Evolutionary conservation across 495 filamentous ascomycete genomes (phyloP), one percentile per base, ranked within the genome.

Genomic region (Endocarpon pusillum): DNA sequence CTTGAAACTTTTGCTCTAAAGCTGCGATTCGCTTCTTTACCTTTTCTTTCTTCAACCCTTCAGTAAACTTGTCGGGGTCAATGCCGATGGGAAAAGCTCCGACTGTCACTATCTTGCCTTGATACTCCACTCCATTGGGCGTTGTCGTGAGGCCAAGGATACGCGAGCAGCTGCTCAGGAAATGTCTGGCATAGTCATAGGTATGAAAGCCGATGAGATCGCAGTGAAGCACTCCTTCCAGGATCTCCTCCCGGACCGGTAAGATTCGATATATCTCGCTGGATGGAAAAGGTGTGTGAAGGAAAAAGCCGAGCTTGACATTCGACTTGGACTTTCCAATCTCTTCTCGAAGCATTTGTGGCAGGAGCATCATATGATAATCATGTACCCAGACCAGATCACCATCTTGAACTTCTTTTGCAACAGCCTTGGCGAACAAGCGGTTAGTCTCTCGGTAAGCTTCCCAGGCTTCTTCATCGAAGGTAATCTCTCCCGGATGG

Each of bases 311-410:
- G 46, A 97, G 82, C 61, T 87, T 93, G 43, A 94, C 71, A 43
- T 92, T 87, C 54, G 80, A 75, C 52, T 79, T 77, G 23, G 56
- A 61, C 23, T 71, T 55, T 16, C 75, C 77, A 34, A 80, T 69
- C 48, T 86, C 83, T 44, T 93, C 78, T 41, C 87, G 80, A 25
- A 97, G 66, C 81, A 97, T 87, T 41, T 80, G 69, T 3, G 87
- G 87, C 14, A 97, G 67, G 3, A 97, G 73, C 86, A 97, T 94
- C 41, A 94, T 58, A 57, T 97, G 89, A 52, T 94, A 97, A 48
- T 97, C 87, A 46, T 97, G 87, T 0, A 97, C 81, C 87, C 87
- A 97, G 44, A 97, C 75, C 38, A 94, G 51, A 48, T 94, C 89
- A 18, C 83, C 84, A 47, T 94, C 85, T 50, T 81, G 62, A 1